These are phyloP conservation scores for Eleusine indica DNA, from an alignment of 176 grass and related monocot genomes.

Conservation along the genomic window DNA sequence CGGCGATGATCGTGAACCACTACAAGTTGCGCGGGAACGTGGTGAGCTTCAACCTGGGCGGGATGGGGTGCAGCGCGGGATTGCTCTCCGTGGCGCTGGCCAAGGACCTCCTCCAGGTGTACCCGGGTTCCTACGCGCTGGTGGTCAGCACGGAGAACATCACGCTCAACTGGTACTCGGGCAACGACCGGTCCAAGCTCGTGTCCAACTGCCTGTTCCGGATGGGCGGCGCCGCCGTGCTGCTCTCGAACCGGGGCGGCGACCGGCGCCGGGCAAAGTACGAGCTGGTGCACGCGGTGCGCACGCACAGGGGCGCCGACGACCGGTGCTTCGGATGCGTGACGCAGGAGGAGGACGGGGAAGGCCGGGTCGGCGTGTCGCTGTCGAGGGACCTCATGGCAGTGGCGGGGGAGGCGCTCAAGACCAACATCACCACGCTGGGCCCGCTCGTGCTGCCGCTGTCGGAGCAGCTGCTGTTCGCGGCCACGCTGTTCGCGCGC, in stretches of 20 bases:
- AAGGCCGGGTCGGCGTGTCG: constrained; percentile 60
- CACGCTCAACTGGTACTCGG: constrained; percentile 87
- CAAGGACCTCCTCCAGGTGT: constrained; percentile 79
- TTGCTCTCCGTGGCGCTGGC: constrained; percentile 73
- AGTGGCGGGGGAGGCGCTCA: constrained; percentile 79
- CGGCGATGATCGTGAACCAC: constrained; percentile 88
- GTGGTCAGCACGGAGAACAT: constrained; percentile 90
- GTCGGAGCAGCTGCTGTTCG: constrained; percentile 80
- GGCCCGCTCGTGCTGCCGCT: constrained; percentile 78
- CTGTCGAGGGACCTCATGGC: constrained; percentile 87
- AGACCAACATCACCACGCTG: constrained; percentile 88
- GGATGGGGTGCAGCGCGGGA: constrained; percentile 90
- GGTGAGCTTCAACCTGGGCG: constrained; percentile 78
- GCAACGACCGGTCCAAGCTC: constrained; percentile 75
- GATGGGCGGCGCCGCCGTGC: constrained; percentile 78
- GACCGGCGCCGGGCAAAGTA: constrained; percentile 72
- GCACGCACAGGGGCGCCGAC: constrained; percentile 84
- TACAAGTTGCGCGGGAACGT: constrained; percentile 90
- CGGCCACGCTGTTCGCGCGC: constrained; percentile 56
- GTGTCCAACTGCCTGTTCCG: constrained; percentile 87
- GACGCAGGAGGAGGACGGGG: constrained; percentile 77
- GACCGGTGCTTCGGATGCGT: constrained; percentile 82
- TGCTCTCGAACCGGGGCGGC: constrained; percentile 64
- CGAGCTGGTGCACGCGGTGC: constrained; percentile 76
- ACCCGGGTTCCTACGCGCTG: constrained; percentile 74